Conservation (phyloP, 116 monocot genomes). For the Dioscorea cayenensis region DNA sequence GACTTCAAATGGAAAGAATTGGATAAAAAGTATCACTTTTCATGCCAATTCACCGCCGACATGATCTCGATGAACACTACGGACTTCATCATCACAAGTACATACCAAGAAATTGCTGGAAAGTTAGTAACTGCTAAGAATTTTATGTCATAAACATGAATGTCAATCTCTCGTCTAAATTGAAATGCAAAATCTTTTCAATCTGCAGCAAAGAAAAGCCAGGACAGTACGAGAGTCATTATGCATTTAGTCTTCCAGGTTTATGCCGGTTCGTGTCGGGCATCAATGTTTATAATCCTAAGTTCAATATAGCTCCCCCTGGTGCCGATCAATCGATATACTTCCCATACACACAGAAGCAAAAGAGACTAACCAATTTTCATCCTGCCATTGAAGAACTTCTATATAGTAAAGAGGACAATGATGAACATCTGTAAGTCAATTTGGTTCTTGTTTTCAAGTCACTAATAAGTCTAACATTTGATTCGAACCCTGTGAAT, state of each 20-base stretch:
- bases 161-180: no score
- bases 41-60: constrained; percentile 90
- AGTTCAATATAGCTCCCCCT: constrained; percentile 95
- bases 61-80: constrained; percentile 87
- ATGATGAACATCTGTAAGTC: constrained; percentile 73
- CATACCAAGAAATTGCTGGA: constrained; percentile 92
- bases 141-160: background rate
- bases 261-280: constrained; percentile 70
- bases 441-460: background rate
- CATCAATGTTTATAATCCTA: constrained; percentile 86
- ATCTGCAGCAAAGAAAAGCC: constrained; percentile 70
- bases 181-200: background rate
- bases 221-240: constrained; percentile 91
- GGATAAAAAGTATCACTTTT: constrained; percentile 89
- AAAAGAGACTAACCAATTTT: constrained; percentile 57
- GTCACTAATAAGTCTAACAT: background rate
- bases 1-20: constrained; percentile 86
- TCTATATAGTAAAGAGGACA: constrained; percentile 61
- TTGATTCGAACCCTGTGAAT: background rate
- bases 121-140: constrained; percentile 24
- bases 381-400: constrained; percentile 78
- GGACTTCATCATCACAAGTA: constrained; percentile 93
- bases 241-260: constrained; percentile 84
- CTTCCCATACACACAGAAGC: constrained; percentile 86
- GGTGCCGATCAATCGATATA: constrained; percentile 91